Evolutionary conservation across 179 eudicot species (phyloP), one percentile per base, ranked within the genome.

Genomic region (Beta corolliflora): DNA sequence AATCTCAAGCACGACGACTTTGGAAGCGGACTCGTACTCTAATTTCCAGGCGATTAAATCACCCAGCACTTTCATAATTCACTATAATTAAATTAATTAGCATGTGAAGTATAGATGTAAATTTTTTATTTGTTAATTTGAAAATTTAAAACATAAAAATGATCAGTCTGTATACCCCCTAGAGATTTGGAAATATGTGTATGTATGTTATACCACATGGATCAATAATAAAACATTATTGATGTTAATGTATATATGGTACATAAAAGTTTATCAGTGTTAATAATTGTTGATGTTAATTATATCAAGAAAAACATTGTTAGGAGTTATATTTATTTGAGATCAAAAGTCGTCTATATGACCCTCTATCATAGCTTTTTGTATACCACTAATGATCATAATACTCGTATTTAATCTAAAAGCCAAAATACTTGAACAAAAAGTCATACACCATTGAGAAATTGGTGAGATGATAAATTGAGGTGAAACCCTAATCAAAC

Each of bases 1-100:
- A 85, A 2, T 69, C 70, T 72, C 84, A 84, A 76, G 95, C 92
- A 9, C 89, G 71, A 0, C 79, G 81, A 6, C 89, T 95, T 55
- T 94, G 93, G 91, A 87, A 83, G 66, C 92, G 88, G 23, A 91
- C 92, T 55, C 91, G 83, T 45, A 83, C 90, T 3, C 85, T 94
- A 48, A 79, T 95, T 14, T 82, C 73, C 79, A 86, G 88, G 77
- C 81, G 90, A 81, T 78, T 91, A n/a, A 66, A 61, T 55, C 85
- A 80, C 67, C 85, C 79, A 2, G 0, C 77, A 55, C 80, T 68
- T 9, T 77, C 44, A 71, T 25, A n/a, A 56, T 21, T 44, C 0
- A 7, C 52, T 11, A 36, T 5, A 19, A 5, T 18, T 61, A 4
- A 18, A 4, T 12, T 7, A 52, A 72, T 72, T 72, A 53, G 45